Conservation (phyloP, 2,329 filamentous ascomycete genomes). For the Cyanodermella asteris region DNA sequence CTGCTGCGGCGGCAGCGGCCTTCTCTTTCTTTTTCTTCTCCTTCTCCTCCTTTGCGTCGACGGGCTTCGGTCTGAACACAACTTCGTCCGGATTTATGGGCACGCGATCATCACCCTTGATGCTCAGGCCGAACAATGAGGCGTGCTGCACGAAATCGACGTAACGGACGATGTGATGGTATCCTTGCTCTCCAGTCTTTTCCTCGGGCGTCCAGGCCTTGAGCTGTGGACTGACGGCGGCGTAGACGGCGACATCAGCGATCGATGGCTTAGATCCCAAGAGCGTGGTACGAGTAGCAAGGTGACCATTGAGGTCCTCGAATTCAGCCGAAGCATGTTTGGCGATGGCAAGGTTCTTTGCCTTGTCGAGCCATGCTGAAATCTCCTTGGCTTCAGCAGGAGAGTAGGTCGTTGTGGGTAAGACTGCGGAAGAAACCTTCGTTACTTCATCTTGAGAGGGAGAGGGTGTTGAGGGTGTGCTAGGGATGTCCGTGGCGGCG, state of each 20-base stretch:
- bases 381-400: conserved; percentile 68
- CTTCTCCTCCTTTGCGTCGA: conserved; percentile 87
- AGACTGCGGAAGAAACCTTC: conserved; percentile 36
- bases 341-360: conserved; percentile 33
- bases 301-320: conserved; percentile 71
- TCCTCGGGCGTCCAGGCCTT: conserved; percentile 64
- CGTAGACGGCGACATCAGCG: conserved; percentile 68
- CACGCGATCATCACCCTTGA: conserved; percentile 55
- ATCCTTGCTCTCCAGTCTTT: conserved; percentile 71
- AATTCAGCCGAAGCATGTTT: conserved; percentile 44
- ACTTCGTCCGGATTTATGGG: conserved; percentile 58
- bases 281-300: conserved; percentile 70
- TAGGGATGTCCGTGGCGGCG: conserved; percentile 15
- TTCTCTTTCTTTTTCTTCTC: conserved; percentile 94
- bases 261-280: conserved; percentile 76
- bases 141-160: conserved; percentile 92
- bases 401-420: conserved; percentile 48
- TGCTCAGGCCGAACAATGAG: conserved; percentile 42
- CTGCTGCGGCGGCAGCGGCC: conserved; percentile 30
- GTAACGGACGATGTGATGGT: conserved; percentile 76
- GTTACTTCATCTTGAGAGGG: conserved; percentile 21
- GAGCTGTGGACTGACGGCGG: conserved; percentile 53
- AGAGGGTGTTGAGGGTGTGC: no score
- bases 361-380: conserved; percentile 63
- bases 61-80: conserved; percentile 67